phyloP scores from a whole-genome alignment of 2,329 filamentous ascomycete genomes.

The Cordyceps cicadae region DNA sequence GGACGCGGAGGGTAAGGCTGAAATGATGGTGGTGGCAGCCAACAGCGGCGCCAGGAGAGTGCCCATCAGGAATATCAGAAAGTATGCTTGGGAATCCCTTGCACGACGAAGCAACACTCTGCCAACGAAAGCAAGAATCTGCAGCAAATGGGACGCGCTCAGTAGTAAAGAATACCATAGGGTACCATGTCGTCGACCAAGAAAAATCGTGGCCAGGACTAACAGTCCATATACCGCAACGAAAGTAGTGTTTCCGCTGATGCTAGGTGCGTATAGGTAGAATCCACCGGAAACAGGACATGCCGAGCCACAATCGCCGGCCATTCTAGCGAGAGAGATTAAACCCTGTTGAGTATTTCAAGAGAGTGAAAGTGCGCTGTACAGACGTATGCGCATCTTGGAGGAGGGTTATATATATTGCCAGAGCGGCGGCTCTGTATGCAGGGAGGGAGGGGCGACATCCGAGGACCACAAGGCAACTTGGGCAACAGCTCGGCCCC shows the following conservation, averaged over 20 bases:
- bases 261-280: constrained; percentile 27
- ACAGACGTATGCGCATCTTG: not conserved
- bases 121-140: constrained; percentile 29
- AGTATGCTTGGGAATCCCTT: not conserved
- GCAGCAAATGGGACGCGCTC: constrained; percentile 10
- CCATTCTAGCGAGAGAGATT: constrained; percentile 19
- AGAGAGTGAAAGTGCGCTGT: too few species aligned
- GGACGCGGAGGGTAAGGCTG: not conserved
- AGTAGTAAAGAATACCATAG: not conserved
- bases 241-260: constrained; percentile 33
- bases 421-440: not conserved
- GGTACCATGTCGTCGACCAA: constrained; percentile 29
- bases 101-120: not conserved
- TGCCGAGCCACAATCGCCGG: constrained; percentile 26
- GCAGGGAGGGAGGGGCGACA: not conserved
- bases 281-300: constrained; percentile 30
- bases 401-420: not conserved
- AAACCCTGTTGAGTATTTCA: not conserved
- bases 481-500: not conserved
- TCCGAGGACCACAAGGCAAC: not conserved
- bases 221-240: constrained; percentile 32
- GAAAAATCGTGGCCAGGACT: constrained; percentile 28
- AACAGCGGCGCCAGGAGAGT: not conserved
- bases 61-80: not conserved
- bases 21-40: not conserved